These are phyloP conservation scores for Panicum hallii DNA, from an alignment of 202 grass and related monocot species.

Conservation along the genomic window DNA sequence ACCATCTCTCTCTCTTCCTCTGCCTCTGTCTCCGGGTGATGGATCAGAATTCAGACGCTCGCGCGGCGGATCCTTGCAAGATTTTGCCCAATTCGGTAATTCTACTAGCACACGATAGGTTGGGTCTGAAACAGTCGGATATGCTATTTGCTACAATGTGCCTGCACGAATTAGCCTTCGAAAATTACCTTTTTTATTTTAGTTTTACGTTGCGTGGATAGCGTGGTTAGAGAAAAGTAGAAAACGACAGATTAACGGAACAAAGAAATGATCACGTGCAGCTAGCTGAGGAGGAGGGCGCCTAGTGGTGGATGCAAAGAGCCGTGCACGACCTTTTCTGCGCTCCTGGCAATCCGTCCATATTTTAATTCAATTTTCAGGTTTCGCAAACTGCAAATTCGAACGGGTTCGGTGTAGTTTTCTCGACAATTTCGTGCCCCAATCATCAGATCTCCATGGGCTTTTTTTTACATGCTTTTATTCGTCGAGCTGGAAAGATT, in stretches of 20 bases:
- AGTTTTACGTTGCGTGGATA: not conserved
- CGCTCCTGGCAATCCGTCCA: not conserved
- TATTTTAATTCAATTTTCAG: not conserved
- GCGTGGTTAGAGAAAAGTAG: not conserved
- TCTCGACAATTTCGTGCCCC: not conserved
- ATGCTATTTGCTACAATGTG: not conserved
- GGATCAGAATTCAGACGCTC: not conserved
- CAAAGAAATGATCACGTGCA: constrained; percentile 44
- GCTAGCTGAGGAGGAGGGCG: not conserved
- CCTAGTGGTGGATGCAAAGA: constrained; percentile 3
- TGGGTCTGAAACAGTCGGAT: not conserved
- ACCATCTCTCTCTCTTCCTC: not conserved
- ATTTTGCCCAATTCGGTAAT: constrained; percentile 21
- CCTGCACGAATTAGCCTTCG: not conserved
- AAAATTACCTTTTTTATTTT: not conserved
- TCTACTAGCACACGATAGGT: not conserved
- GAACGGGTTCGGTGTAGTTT: not conserved
- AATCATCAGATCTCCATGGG: not conserved
- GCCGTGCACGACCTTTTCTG: constrained; percentile 43
- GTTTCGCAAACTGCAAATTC: not conserved
- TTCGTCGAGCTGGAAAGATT: not conserved
- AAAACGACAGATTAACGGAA: constrained; percentile 39
- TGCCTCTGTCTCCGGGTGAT: not conserved
- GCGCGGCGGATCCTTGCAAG: not conserved
- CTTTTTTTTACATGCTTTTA: not conserved